Percentiles rank a stretch among this genome's conserved stretches.
Conservation (phyloP, 2,329 filamentous ascomycete species). For the Fusarium acutatum region DNA sequence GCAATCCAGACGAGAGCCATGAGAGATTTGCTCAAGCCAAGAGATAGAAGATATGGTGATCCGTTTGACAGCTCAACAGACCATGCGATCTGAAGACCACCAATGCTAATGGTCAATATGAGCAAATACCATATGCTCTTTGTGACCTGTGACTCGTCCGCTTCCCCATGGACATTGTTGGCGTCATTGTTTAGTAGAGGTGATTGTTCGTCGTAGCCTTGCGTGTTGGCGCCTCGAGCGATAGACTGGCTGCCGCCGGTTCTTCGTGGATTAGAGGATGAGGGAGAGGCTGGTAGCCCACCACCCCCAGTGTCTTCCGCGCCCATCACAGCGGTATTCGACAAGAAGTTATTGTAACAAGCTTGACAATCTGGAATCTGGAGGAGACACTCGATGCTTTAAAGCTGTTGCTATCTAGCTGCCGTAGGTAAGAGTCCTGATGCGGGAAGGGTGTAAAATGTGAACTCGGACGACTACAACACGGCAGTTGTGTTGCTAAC, state of each 20-base stretch:
- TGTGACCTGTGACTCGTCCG: slow-evolving; percentile 61
- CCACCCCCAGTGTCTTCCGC: slow-evolving; percentile 9
- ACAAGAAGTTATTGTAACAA: slow-evolving; percentile 1
- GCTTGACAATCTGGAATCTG: slow-evolving; percentile 9
- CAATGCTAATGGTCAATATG: slow-evolving; percentile 85
- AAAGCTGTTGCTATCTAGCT: slow-evolving; percentile 4
- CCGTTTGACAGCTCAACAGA: slow-evolving; percentile 94
- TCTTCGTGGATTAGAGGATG: slow-evolving; percentile 10
- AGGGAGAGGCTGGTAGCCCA: slow-evolving; percentile 8
- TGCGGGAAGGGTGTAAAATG: slow-evolving; percentile 11
- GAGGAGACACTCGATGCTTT: slow-evolving; percentile 6
- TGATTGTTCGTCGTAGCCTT: slow-evolving; percentile 42
- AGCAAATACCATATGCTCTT: slow-evolving; percentile 89
- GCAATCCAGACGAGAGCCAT: slow-evolving; percentile 88
- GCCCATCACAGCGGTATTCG: slow-evolving; percentile 18
- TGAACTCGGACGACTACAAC: not conserved
- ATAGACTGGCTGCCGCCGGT: slow-evolving; percentile 22
- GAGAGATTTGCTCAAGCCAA: slow-evolving; percentile 83
- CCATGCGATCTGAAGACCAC: slow-evolving; percentile 93
- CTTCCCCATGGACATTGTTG: slow-evolving; percentile 8
- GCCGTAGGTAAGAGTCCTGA: slow-evolving; percentile 18
- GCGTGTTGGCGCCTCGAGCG: slow-evolving; percentile 21
- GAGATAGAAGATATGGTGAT: slow-evolving; percentile 82
- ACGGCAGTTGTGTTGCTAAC: slow-evolving; percentile 1
- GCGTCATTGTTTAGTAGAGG: slow-evolving; percentile 40